Conservation (phyloP, 1,139 yeast genomes). For the Debaryomyces subglobosus region DNA sequence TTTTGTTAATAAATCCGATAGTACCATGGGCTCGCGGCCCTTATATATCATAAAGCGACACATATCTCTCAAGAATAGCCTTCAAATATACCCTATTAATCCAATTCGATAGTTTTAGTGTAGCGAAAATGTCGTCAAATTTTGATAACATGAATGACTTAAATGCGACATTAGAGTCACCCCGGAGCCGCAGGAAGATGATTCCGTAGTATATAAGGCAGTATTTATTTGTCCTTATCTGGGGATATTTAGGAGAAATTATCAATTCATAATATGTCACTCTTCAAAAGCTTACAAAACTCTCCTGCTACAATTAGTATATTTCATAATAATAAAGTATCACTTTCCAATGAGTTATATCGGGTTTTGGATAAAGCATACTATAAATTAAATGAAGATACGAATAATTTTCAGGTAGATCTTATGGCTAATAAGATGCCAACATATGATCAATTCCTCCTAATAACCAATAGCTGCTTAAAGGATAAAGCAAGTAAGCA, state of each 20-base stretch:
- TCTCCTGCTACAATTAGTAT: conserved; percentile 49
- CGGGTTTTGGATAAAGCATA: conserved; percentile 37
- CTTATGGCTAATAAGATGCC: conserved; percentile 46
- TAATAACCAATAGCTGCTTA: conserved; percentile 33
- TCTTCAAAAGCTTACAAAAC: conserved; percentile 47
- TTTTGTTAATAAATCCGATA: conserved; percentile 84
- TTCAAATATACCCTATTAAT: background rate
- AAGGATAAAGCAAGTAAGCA: conserved; percentile 28
- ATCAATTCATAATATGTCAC: conserved; percentile 24
- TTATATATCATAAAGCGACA: conserved; percentile 55
- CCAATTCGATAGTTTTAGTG: background rate
- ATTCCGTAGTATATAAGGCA: background rate
- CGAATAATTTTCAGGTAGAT: conserved; percentile 39
- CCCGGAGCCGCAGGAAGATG: background rate
- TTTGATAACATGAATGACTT: background rate
- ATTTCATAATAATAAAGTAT: conserved; percentile 43
- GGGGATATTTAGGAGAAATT: background rate
- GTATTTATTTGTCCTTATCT: background rate
- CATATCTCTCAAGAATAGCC: conserved; percentile 24
- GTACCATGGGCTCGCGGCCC: conserved; percentile 73
- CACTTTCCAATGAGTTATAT: conserved; percentile 37
- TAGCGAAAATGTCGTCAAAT: background rate
- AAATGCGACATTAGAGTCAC: conserved; percentile 1
- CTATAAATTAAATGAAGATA: conserved; percentile 27
- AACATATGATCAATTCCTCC: conserved; percentile 45